A percentile compares a stretch with the other conserved stretches of the same genome.
Conservation (phyloP, 2,329 filamentous ascomycete genomes). For the Aureobasidium lini region DNA sequence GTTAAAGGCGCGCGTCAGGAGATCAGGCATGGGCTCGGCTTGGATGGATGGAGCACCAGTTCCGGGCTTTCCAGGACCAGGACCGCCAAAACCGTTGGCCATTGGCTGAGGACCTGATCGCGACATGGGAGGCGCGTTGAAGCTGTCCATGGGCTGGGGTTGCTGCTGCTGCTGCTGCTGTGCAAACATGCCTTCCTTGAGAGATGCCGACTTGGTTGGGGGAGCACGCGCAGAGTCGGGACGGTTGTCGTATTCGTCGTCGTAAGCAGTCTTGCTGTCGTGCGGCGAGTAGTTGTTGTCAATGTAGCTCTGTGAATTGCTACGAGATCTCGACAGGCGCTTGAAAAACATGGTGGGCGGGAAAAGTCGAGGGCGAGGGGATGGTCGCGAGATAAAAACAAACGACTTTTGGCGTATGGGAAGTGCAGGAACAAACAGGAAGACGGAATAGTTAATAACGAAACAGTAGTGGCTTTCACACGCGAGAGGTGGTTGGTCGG, state of each 20-base stretch:
- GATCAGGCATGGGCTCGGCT: slow-evolving; percentile 41
- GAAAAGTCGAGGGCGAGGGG: slow-evolving; percentile 13
- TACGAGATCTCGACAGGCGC: slow-evolving; percentile 36
- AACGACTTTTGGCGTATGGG: background rate
- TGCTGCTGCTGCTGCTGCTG: slow-evolving; percentile 13
- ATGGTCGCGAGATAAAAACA: slow-evolving; percentile 15
- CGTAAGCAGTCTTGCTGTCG: slow-evolving; percentile 37
- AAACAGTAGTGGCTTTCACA: slow-evolving; percentile 10
- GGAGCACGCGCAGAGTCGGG: slow-evolving; percentile 32
- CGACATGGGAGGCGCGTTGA: slow-evolving; percentile 15
- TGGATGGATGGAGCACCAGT: slow-evolving; percentile 15
- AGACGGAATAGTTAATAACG: slow-evolving; percentile 5
- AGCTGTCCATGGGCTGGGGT: slow-evolving; percentile 12
- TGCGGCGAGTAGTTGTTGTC: slow-evolving; percentile 38
- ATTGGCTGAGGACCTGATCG: slow-evolving; percentile 8
- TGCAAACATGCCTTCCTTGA: slow-evolving; percentile 34
- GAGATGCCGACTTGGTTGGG: slow-evolving; percentile 20
- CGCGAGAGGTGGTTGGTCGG: slow-evolving; percentile 11
- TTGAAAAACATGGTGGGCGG: slow-evolving; percentile 40
- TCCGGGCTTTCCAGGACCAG: slow-evolving; percentile 10
- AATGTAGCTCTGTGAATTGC: slow-evolving; percentile 43
- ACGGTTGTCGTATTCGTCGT: slow-evolving; percentile 33
- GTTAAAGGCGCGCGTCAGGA: slow-evolving; percentile 46
- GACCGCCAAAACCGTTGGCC: slow-evolving; percentile 20
- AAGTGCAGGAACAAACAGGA: slow-evolving; percentile 1